These are phyloP conservation scores for Aureobasidium sp. DNA, from an alignment of 2,329 filamentous ascomycete species.

Conservation along the genomic window DNA sequence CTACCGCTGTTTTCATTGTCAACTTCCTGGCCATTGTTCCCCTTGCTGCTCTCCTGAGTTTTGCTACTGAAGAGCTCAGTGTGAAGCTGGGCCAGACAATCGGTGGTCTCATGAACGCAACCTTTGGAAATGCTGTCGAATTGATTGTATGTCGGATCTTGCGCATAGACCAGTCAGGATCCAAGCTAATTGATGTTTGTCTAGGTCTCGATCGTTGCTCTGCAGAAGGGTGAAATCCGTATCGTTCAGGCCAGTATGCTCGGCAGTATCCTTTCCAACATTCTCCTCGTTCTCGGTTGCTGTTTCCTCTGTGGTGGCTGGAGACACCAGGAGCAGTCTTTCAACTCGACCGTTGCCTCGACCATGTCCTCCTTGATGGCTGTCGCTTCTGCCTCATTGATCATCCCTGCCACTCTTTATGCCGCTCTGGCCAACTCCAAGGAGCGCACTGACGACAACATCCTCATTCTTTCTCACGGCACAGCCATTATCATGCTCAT, in stretches of 20 bases:
- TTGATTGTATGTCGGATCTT: slow-evolving; percentile 39
- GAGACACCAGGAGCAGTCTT: slow-evolving; percentile 41
- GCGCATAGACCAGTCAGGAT: not conserved
- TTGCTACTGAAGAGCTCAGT: slow-evolving; percentile 85
- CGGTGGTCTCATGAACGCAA: slow-evolving; percentile 82
- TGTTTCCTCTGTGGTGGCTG: slow-evolving; percentile 47
- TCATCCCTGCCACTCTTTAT: slow-evolving; percentile 48
- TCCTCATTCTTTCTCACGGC: slow-evolving; percentile 45
- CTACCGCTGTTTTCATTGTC: slow-evolving; percentile 70
- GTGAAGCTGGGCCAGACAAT: slow-evolving; percentile 71
- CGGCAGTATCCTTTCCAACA: slow-evolving; percentile 89
- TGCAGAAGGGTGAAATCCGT: slow-evolving; percentile 77
- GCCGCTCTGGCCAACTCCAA: slow-evolving; percentile 37
- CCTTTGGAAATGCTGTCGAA: slow-evolving; percentile 60
- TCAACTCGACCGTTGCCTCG: slow-evolving; percentile 69
- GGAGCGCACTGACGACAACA: slow-evolving; percentile 35
- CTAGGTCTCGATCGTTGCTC: slow-evolving; percentile 84
- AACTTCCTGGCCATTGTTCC: slow-evolving; percentile 94
- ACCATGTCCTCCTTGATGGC: slow-evolving; percentile 61
- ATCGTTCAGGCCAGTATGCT: slow-evolving; percentile 99
- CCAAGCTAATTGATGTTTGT: slow-evolving; percentile 5
- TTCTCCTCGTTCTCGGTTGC: slow-evolving; percentile 63
- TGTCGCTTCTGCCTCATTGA: slow-evolving; percentile 47
- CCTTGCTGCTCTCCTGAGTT: slow-evolving; percentile 76
- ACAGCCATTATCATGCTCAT: slow-evolving; percentile 48